Evolutionary conservation across 1,284 basidiomycete genomes (phyloP), one percentile per base, ranked within the genome.

Genomic region (Amylostereum chailletii): DNA sequence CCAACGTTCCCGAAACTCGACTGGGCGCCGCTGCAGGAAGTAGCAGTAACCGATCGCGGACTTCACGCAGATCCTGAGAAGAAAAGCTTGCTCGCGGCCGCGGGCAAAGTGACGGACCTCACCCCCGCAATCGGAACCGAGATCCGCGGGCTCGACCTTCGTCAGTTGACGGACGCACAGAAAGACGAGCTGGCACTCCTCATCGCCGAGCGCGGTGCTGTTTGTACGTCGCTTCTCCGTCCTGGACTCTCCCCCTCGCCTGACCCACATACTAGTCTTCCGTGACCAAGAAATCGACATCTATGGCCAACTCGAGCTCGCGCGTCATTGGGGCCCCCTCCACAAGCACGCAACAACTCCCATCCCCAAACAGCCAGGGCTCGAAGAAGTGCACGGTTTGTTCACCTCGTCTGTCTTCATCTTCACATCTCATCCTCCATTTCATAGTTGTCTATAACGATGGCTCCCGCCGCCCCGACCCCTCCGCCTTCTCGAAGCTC

Each of bases 271-370:
- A 39, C 38, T 54, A 85, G 85, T 85, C 67, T 78, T 85, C 68
- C 81, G 81, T 46, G 78, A 86, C 55, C 85, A 87, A 69, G 79
- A 83, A 53, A 69, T 86, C 53, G 72, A 71, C 59, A 75, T 88
- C 44, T 72, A 85, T 50, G 72, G 85, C 52, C 86, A 91, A 58
- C 76, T 90, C 11, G 79, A 83, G 19, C 70, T 91, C 53, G 86
- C 77, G 6, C 75, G 77, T 9, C 70, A 91, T 62, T 90, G 76
- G 56, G 88, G 89, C 7, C 86, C 84, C 32, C 75, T 91, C 46
- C 88, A 92, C 65, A 86, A 83, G 62, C 88, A 93, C 59, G 83
- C 89, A 1, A 90, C 86, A 3, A 90, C 87, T 6, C 83, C 83
- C 0, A 72, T 89, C 46, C 86, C 88, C 2, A 76, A 73, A 53